These are phyloP conservation scores for Pleurotus tuber-regium DNA, from an alignment of 768 basidiomycete genomes.

Conservation along the genomic window DNA sequence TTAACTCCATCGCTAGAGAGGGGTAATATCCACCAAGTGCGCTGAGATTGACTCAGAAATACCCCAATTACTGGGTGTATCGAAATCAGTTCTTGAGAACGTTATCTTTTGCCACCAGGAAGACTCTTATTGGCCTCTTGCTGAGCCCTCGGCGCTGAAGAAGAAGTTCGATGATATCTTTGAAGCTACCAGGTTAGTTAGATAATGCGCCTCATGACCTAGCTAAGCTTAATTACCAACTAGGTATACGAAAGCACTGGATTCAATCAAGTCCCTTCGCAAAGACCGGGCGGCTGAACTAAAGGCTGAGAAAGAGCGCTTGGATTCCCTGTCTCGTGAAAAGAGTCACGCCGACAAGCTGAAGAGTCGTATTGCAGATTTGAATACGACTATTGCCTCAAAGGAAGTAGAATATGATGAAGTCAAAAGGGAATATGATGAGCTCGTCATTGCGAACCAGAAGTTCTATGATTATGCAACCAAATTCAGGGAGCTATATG, in stretches of 20 bases:
- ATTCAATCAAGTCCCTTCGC: slow-evolving; percentile 84
- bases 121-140: slow-evolving; percentile 96
- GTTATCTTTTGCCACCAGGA: slow-evolving; percentile 99
- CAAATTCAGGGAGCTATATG: slow-evolving; percentile 83
- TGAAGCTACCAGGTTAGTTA: slow-evolving; percentile 84
- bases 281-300: slow-evolving; percentile 90
- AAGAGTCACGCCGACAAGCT: slow-evolving; percentile 88
- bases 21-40: slow-evolving; percentile 93
- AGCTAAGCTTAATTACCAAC: background rate
- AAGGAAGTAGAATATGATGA: slow-evolving; percentile 78
- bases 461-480: slow-evolving; percentile 81
- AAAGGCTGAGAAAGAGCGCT: slow-evolving; percentile 88
- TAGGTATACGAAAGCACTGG: slow-evolving; percentile 96
- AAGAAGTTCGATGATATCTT: slow-evolving; percentile 99
- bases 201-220: background rate
- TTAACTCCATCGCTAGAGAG: slow-evolving; percentile 69
- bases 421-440: slow-evolving; percentile 62
- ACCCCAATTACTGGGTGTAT: slow-evolving; percentile 90
- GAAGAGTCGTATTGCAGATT: slow-evolving; percentile 57
- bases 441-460: slow-evolving; percentile 63
- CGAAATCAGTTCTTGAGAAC: slow-evolving; percentile 97
- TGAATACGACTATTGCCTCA: slow-evolving; percentile 56
- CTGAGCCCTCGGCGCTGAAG: slow-evolving; percentile 88
- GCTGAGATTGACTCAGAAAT: slow-evolving; percentile 96
- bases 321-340: slow-evolving; percentile 74